A percentile compares a stretch with the other conserved stretches of the same genome.
Conservation (phyloP, 805 yeast species). For the Dipodascus albidus region DNA sequence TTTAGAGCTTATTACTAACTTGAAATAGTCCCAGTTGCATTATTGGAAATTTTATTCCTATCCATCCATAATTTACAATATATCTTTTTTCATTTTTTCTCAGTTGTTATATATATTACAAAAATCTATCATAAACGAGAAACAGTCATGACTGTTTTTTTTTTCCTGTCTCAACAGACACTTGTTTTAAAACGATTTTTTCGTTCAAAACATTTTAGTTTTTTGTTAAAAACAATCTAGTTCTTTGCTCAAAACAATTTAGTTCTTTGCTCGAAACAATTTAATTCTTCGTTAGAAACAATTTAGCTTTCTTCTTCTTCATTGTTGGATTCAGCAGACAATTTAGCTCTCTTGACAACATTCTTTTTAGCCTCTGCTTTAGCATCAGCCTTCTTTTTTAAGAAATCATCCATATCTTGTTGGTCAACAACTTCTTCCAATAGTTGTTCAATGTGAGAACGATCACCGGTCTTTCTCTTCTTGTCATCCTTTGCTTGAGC, state of each 20-base stretch:
- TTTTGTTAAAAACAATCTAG: too few species aligned
- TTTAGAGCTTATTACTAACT: not conserved
- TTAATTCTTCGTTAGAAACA: too few species aligned
- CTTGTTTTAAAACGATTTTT: too few species aligned
- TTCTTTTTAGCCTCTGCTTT: constrained; percentile 22
- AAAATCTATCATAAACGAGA: too few species aligned
- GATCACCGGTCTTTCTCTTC: constrained; percentile 51
- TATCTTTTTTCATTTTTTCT: not conserved
- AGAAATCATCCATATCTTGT: constrained; percentile 47
- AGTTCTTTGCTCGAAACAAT: too few species aligned
- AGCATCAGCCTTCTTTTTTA: constrained; percentile 38
- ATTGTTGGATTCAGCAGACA: constrained; percentile 4
- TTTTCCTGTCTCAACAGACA: too few species aligned
- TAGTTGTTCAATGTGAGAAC: not conserved
- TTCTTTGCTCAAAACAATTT: too few species aligned
- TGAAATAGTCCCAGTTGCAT: constrained; percentile 73
- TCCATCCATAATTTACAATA: constrained; percentile 25
- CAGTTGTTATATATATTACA: too few species aligned
- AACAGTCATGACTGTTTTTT: too few species aligned
- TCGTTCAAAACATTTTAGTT: too few species aligned
- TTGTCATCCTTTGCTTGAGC: constrained; percentile 35
- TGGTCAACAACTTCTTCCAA: constrained; percentile 78
- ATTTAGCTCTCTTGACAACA: constrained; percentile 11
- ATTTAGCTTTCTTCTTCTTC: not conserved
- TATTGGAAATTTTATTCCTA: constrained; percentile 90